These are phyloP conservation scores for Mollisia scopiformis DNA, from an alignment of 2,329 filamentous ascomycete species.

Conservation along the genomic window DNA sequence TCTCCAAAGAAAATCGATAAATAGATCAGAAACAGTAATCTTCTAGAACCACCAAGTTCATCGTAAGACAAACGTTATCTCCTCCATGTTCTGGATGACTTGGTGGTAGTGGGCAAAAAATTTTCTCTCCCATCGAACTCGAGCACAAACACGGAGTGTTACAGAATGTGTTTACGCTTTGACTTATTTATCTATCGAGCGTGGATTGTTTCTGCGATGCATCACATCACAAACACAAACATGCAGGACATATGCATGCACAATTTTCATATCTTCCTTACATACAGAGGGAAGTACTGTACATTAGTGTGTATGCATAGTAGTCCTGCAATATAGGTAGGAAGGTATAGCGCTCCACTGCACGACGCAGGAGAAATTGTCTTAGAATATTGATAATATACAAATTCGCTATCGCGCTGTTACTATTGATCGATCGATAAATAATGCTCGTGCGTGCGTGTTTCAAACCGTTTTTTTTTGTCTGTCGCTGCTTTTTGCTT, in stretches of 20 bases:
- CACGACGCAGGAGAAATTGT: background rate
- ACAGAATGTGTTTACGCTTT: background rate
- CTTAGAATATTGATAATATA: background rate
- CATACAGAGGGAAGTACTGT: too few species aligned
- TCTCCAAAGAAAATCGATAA: too few species aligned
- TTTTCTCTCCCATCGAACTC: too few species aligned
- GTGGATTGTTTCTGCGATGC: conserved; percentile 1
- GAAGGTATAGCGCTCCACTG: background rate
- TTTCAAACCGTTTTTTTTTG: background rate
- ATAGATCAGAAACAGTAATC: background rate
- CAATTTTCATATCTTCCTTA: background rate
- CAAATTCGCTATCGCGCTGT: background rate
- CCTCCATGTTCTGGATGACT: background rate
- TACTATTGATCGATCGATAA: background rate
- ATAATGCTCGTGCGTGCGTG: background rate
- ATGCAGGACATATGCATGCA: background rate
- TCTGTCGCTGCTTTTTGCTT: conserved; percentile 1
- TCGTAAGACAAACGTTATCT: background rate
- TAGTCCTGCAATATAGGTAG: background rate
- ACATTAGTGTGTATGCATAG: background rate
- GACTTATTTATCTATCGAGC: background rate
- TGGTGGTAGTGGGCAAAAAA: too few species aligned
- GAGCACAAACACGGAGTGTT: background rate
- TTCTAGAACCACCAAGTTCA: background rate
- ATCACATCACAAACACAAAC: background rate